phyloP scores from a whole-genome alignment of 495 filamentous ascomycete genomes.

The Aspergillus olivimuriae region DNA sequence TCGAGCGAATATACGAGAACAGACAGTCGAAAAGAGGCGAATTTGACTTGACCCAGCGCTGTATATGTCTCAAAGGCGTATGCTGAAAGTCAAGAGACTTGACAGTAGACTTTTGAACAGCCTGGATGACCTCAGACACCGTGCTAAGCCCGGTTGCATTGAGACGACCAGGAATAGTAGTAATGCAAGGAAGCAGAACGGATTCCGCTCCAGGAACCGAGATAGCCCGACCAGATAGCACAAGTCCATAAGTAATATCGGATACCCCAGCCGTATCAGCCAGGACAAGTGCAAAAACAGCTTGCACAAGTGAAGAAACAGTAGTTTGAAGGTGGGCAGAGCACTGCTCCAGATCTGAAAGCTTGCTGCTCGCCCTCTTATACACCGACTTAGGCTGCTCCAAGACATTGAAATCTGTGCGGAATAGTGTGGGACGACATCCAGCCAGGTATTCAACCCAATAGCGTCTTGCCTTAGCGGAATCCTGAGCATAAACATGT shows the following conservation, averaged over 20 bases:
- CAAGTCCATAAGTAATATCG: slow-evolving; percentile 37
- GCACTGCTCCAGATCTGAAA: slow-evolving; percentile 20
- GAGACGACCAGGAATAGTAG: slow-evolving; percentile 74
- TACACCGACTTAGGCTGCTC: slow-evolving; percentile 12
- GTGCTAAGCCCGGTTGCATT: slow-evolving; percentile 21
- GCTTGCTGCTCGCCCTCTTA: slow-evolving; percentile 13
- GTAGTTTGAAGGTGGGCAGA: slow-evolving; percentile 23
- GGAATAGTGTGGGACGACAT: slow-evolving; percentile 26
- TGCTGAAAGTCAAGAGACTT: slow-evolving; percentile 39
- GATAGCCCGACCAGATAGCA: slow-evolving; percentile 40
- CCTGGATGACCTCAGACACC: slow-evolving; percentile 28
- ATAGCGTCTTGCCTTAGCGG: slow-evolving; percentile 51
- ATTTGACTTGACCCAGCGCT: slow-evolving; percentile 38
- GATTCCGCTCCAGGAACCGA: slow-evolving; percentile 54
- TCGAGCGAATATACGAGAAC: slow-evolving; percentile 26
- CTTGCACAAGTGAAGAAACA: slow-evolving; percentile 29
- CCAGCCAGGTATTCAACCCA: slow-evolving; percentile 57
- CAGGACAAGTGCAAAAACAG: slow-evolving; percentile 38
- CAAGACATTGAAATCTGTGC: slow-evolving; percentile 6
- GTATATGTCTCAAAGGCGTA: slow-evolving; percentile 39
- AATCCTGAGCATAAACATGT: slow-evolving; percentile 38
- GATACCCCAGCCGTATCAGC: slow-evolving; percentile 29
- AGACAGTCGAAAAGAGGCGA: slow-evolving; percentile 38
- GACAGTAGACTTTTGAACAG: slow-evolving; percentile 34
- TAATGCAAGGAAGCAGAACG: slow-evolving; percentile 81